Base-by-base conservation (phyloP, 306 rosid genomes). In the Luffa aegyptiaca region DNA sequence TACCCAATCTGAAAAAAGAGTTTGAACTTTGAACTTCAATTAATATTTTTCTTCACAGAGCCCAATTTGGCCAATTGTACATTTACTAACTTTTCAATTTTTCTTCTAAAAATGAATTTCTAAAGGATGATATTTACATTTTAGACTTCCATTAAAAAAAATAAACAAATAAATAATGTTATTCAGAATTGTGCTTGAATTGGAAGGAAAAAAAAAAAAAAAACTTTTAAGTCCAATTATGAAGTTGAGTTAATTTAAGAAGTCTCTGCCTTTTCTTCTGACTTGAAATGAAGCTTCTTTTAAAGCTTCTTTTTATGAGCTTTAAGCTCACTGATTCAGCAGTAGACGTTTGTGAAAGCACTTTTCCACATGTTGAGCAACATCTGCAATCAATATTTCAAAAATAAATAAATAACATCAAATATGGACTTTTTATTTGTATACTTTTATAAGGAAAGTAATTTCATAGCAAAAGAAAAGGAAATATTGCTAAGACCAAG, bases 331-430 rank as follows among this genome's bases (percentile, higher is more conserved):
- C 10, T 44, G 41, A 48, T 46, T 70, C 20, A 11, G 37, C 4
- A 5, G 52, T 12, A 20, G 57, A 26, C 1, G 10, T 71, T 21
- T 46, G 20, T 45, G 56, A 14, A 71, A 71, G 56, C 39, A 71
- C 77, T 21, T 71, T 46, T 71, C 77, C 77, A 71, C 77, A 71
- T 48, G 36, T 21, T 44, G 77, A 71, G 57, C 77, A 71, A 26
- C 77, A 71, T 71, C 77, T 71, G 20, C 42, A 21, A 71, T 71
- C 42, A 71, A 11, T 20, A 45, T 69, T 66, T 39, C 7, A 51
- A 18, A n/a, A 66, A 17, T 6, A 16, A 7, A 6, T 7, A 64
- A 64, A 61, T 6, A 37, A 37, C 10, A 16, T 14, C 26, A 36
- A 64, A 64, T 37, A 13, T 63, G 2, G 36, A 63, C 44, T 35